Base-by-base conservation (phyloP, 2,329 filamentous ascomycete species). In the Epichloe sylvatica region DNA sequence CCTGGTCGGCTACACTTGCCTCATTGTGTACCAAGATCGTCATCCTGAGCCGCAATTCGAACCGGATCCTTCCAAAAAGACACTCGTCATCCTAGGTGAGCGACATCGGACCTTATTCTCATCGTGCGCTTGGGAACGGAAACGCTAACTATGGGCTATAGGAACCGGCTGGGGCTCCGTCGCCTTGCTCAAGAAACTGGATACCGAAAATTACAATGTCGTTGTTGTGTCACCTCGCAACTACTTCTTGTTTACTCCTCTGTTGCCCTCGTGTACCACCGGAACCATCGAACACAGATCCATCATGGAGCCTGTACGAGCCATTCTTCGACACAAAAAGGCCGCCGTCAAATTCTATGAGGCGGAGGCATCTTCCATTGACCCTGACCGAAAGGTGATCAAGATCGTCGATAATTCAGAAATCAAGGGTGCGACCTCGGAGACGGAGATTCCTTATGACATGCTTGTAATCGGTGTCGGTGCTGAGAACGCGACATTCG, bases 151-250 rank as follows among this genome's bases (percentile, higher is more conserved):
- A 38, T 37, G n/a, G 15, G 12, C 7, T 7, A 40, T n/a, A 96
- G 91, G 91, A 63, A 94, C 90, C 60, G 92, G 92, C 59, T 98
- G 92, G 92, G 92, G 73, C 59, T 88, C 91, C 41, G 88, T 98
- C 62, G 94, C 91, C 53, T 82, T 98, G 53, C 80, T 98, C 57
- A 98, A 98, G 80, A 96, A 94, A 67, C 86, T 98, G 69, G 90
- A 98, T 65, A 96, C 91, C 54, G 86, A 94, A 69, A 94, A 97
- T 78, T 98, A 97, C 80, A 97, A 98, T 68, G 91, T 97, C 68
- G 70, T 97, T 64, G 89, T 98, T 67, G 87, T 98, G 67, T 97
- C 92, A 46, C 92, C 92, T 49, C 87, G 92, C 66, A 98, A 98
- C 74, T 98, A 95, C 80, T 98, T 98, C 82, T 84, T 98, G 59